Base-by-base conservation (phyloP, 495 filamentous ascomycete genomes). In the Neurospora sp. region DNA sequence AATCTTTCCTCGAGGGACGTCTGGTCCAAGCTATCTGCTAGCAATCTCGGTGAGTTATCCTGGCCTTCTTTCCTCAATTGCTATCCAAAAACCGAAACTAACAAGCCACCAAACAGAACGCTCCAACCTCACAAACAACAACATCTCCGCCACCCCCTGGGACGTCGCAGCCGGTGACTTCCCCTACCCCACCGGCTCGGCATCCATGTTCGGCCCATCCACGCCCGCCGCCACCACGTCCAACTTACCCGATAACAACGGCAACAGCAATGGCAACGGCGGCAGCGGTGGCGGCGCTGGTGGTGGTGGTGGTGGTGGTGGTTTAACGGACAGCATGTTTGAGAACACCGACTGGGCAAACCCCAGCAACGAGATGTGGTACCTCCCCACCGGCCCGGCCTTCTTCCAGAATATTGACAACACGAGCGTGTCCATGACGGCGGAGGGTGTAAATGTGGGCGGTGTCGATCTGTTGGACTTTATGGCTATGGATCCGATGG, bases 391-490 rank as follows among this genome's bases (percentile, higher is more conserved):
- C 14, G 87, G 86, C 1, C 80, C 85, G 20, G 87, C 84, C 14
- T 83, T 88, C 41, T 89, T 86, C 77, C 85, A 86, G 73, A 87
- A 85, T 74, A 79, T 87, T 48, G 86, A 86, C 74, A 84, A 85
- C 71, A 78, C 79, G 27, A 80, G 75, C 79, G 86, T 88, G 35
- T 86, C 86, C 42, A 88, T 88, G 84, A 88, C 86, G 40, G 86
- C 87, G 8, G 86, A 89, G 78, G 87, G 87, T 41, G 87, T 89
- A 40, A 89, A 86, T 73, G 83, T 88, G 0, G 85, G 84, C 44
- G 87, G 87, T 4, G 76, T 89, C 10, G 87, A 89, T 71, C 70
- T 89, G 75, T 81, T 89, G 7, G 87, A 89, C 73, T 89, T 84
- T 72, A 87, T 89, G 86, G 85, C 84, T 0, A 84, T 88, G 82